Conservation (phyloP, 352 stramenopile genomes). For the Phytopythium litorale region DNA sequence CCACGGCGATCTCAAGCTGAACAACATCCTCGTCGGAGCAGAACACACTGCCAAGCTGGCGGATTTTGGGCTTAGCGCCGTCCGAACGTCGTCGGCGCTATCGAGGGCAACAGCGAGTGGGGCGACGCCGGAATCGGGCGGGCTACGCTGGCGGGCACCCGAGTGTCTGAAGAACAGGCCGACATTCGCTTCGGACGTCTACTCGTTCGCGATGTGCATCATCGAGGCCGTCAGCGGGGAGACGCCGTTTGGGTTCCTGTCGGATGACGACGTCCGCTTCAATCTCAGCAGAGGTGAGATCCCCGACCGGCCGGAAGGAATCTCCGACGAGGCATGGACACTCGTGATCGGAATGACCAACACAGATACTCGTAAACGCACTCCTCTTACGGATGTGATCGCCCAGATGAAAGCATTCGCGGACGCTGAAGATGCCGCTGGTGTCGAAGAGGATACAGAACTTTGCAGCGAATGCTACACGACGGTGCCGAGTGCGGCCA, state of each 20-base stretch:
- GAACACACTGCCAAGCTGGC: neutral
- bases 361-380: neutral
- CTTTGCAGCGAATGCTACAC: conserved; percentile 1
- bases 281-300: conserved; percentile 7
- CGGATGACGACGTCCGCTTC: conserved; percentile 8
- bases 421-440: neutral
- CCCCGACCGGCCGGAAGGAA: conserved; percentile 2
- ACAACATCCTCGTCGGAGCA: neutral
- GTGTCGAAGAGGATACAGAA: neutral
- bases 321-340: conserved; percentile 14
- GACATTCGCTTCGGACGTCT: conserved; percentile 10
- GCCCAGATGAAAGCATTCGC: conserved; percentile 5
- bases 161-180: conserved; percentile 1
- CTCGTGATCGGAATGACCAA: conserved; percentile 15
- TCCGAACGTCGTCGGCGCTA: neutral
- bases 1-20: neutral
- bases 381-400: neutral
- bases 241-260: neutral
- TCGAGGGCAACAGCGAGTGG: no score
- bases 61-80: neutral
- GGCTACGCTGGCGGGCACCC: neutral
- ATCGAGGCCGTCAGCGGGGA: neutral
- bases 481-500: neutral
- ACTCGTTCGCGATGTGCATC: conserved; percentile 15
- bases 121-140: no score